Evolutionary conservation across 768 basidiomycete genomes (phyloP).

Genomic region (Mycena olivaceomarginata): DNA sequence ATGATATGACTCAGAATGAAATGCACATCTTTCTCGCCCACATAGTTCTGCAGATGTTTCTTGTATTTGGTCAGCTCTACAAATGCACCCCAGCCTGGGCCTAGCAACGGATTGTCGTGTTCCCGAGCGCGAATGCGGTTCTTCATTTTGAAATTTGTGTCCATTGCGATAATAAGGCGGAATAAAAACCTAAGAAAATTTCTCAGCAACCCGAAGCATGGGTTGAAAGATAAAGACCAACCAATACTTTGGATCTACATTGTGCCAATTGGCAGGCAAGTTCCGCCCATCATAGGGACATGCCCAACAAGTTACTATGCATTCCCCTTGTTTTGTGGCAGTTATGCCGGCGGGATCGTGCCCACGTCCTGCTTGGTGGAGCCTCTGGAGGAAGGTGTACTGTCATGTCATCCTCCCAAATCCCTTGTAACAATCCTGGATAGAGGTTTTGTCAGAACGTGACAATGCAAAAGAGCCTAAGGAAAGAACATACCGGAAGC

Average conservation of each 20-base stretch:
- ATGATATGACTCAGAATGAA: too few species aligned
- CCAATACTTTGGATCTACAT: neutral
- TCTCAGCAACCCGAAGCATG: too few species aligned
- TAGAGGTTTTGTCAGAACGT: too few species aligned
- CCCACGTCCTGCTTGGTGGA: neutral
- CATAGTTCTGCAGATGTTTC: neutral
- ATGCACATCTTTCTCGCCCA: neutral
- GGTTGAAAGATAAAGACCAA: neutral
- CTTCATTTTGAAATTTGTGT: neutral
- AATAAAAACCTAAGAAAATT: too few species aligned
- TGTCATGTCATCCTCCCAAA: neutral
- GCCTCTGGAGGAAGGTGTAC: neutral
- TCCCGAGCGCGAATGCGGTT: neutral
- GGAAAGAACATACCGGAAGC: too few species aligned
- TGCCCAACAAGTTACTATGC: neutral
- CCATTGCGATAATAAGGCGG: too few species aligned
- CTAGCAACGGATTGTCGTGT: neutral
- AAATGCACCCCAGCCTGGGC: too few species aligned
- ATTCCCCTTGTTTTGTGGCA: neutral
- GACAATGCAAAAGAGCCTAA: too few species aligned
- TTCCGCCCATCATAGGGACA: neutral
- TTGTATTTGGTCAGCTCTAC: neutral
- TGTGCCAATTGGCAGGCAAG: neutral
- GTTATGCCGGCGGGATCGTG: neutral
- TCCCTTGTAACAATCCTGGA: neutral